These are phyloP conservation scores for Lentinula sp. DNA, from an alignment of 768 basidiomycete species.

Conservation along the genomic window DNA sequence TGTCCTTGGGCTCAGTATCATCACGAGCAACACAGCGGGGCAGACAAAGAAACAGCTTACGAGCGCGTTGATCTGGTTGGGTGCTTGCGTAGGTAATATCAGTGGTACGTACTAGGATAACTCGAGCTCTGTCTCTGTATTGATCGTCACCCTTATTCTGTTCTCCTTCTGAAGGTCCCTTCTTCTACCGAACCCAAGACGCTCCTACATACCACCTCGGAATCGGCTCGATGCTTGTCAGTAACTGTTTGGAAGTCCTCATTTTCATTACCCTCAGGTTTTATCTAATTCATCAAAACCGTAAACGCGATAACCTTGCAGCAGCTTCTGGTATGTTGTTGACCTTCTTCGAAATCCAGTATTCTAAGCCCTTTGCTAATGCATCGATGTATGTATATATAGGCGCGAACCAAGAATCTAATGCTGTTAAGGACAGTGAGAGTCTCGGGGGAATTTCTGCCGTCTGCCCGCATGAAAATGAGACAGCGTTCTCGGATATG, in stretches of 20 bases:
- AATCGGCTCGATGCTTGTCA: slow-evolving; percentile 8
- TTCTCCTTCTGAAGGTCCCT: slow-evolving; percentile 1
- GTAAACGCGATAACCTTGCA: neutral
- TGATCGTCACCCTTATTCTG: neutral
- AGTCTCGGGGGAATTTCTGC: neutral
- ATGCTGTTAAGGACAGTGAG: neutral
- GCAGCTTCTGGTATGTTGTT: neutral
- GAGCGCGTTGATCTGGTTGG: slow-evolving; percentile 7
- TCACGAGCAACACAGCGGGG: slow-evolving; percentile 28
- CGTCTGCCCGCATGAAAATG: slow-evolving; percentile 1
- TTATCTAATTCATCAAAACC: neutral
- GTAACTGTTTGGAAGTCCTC: slow-evolving; percentile 9
- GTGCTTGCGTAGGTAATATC: slow-evolving; percentile 15
- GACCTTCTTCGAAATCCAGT: neutral
- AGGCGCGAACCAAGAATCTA: neutral
- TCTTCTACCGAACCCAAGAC: slow-evolving; percentile 9
- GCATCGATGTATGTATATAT: too few relatives aligned
- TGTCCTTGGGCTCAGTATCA: slow-evolving; percentile 17
- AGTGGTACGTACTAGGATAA: neutral
- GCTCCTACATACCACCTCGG: slow-evolving; percentile 16
- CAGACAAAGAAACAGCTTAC: slow-evolving; percentile 17
- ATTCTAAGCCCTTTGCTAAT: neutral
- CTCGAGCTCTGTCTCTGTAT: too few relatives aligned
- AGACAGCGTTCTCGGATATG: slow-evolving; percentile 9
- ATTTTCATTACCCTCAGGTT: slow-evolving; percentile 4